A percentile compares a stretch with the other conserved stretches of the same genome.
Evolutionary conservation across 2,329 filamentous ascomycete species (phyloP).

Genomic region (Monosporascus sp.): DNA sequence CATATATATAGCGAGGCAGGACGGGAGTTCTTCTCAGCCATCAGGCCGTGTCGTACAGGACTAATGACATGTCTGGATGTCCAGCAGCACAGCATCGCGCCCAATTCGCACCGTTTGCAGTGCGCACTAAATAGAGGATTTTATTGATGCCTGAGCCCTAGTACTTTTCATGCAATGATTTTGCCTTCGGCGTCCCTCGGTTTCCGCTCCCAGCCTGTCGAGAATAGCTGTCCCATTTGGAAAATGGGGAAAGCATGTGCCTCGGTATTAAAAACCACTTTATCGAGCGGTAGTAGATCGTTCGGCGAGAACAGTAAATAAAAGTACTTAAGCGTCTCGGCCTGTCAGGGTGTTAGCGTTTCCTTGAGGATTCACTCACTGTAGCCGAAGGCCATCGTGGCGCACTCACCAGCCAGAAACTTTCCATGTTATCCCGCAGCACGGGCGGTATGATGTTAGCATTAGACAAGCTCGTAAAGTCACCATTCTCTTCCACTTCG

Average conservation of each 20-base stretch:
- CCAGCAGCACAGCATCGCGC: no score
- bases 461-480: constrained; percentile 76
- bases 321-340: constrained; percentile 96
- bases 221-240: constrained; percentile 69
- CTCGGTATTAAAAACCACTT: constrained; percentile 93
- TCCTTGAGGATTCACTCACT: neutral
- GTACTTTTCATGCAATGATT: constrained; percentile 20
- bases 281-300: constrained; percentile 76
- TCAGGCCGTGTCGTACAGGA: no score
- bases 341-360: constrained; percentile 41
- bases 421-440: constrained; percentile 90
- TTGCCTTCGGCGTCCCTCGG: constrained; percentile 45
- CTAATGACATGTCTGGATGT: no score
- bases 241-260: constrained; percentile 88
- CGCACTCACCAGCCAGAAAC: constrained; percentile 85
- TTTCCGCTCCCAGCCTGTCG: constrained; percentile 75
- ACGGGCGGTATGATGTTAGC: constrained; percentile 66
- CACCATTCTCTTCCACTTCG: constrained; percentile 67
- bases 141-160: no score
- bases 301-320: constrained; percentile 87
- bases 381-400: neutral
- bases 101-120: no score
- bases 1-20: no score
- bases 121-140: no score
- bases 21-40: no score